phyloP scores from a whole-genome alignment of 139 green algal species.

The Nannochloris sp. region DNA sequence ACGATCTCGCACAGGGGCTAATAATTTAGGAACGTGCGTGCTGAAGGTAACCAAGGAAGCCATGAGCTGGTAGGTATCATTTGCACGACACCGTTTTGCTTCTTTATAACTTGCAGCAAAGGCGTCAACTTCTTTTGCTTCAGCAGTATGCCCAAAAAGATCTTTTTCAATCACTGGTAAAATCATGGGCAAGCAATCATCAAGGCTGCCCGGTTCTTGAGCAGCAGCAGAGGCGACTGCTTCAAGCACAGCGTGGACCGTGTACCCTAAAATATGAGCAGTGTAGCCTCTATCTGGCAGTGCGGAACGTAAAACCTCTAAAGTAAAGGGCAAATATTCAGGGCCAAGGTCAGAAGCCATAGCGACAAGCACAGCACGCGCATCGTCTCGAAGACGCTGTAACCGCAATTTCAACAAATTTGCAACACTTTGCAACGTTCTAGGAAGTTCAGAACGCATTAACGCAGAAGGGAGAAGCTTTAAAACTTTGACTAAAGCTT shows the following conservation, averaged over 20 bases:
- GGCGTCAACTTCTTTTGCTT: conserved; percentile 63
- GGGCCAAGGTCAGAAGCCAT: conserved; percentile 68
- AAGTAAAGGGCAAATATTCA: conserved; percentile 50
- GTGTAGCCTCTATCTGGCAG: conserved; percentile 67
- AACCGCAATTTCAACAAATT: conserved; percentile 56
- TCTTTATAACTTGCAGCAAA: conserved; percentile 77
- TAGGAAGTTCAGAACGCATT: conserved; percentile 55
- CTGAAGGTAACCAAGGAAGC: conserved; percentile 52
- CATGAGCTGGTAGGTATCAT: conserved; percentile 72
- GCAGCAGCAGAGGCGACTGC: conserved; percentile 19
- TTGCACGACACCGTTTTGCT: conserved; percentile 54
- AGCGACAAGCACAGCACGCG: conserved; percentile 60
- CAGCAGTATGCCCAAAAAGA: conserved; percentile 65
- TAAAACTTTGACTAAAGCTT: conserved; percentile 76
- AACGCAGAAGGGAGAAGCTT: conserved; percentile 58
- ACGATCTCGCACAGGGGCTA: conserved; percentile 22
- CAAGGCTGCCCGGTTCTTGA: conserved; percentile 38
- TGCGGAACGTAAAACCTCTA: conserved; percentile 37
- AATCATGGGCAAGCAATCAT: conserved; percentile 47
- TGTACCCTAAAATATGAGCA: conserved; percentile 84
- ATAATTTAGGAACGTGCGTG: conserved; percentile 32
- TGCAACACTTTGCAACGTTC: conserved; percentile 53
- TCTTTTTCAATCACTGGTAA: conserved; percentile 75
- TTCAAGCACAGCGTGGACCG: conserved; percentile 67
- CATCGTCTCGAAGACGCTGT: conserved; percentile 69